Conservation (phyloP, 2,329 filamentous ascomycete genomes). For the Dothideomycetes sp. region DNA sequence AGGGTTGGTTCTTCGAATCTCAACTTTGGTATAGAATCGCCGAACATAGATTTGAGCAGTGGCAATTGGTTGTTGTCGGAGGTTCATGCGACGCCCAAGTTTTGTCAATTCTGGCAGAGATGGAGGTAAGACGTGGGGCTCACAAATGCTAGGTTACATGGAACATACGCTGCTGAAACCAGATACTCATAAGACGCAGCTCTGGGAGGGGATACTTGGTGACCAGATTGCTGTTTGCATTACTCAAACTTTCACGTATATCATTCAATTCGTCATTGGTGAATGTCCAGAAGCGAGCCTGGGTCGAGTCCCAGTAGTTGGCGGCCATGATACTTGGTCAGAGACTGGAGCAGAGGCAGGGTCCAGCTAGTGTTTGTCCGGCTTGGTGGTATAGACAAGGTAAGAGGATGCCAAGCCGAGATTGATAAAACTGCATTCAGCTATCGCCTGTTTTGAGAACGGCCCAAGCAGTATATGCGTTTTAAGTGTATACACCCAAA, state of each 20-base stretch:
- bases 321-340: conserved; percentile 56
- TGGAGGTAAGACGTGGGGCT: too few species aligned
- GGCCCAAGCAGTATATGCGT: too few species aligned
- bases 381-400: too few species aligned
- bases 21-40: conserved; percentile 82
- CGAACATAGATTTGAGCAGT: conserved; percentile 93
- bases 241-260: conserved; percentile 46
- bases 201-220: conserved; percentile 76
- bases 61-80: conserved; percentile 84
- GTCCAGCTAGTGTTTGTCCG: too few species aligned
- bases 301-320: conserved; percentile 94
- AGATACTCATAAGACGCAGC: conserved; percentile 73
- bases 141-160: too few species aligned
- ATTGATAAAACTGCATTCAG: too few species aligned
- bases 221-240: conserved; percentile 58
- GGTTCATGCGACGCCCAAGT: conserved; percentile 70
- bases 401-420: too few species aligned
- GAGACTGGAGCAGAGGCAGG: neutral
- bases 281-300: conserved; percentile 84
- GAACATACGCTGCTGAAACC: conserved; percentile 72
- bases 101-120: conserved; percentile 57
- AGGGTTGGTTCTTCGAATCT: conserved; percentile 85
- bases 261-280: conserved; percentile 68
- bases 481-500: too few species aligned
- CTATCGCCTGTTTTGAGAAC: too few species aligned